Base-by-base conservation (phyloP, 805 yeast species). In the Starmerella vitae region DNA sequence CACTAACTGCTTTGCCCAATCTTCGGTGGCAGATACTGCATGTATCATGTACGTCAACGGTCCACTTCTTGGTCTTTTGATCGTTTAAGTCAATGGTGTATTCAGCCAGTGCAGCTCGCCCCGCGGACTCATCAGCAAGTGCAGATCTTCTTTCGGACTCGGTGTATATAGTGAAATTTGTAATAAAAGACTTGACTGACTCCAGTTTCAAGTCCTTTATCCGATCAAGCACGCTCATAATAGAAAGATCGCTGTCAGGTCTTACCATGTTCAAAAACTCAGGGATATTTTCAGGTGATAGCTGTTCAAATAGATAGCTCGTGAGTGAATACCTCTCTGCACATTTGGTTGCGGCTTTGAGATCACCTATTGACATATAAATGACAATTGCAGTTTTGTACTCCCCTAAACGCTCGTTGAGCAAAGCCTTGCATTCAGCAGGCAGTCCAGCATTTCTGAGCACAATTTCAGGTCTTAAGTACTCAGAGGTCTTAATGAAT, bases 311-410 rank as follows among this genome's bases (percentile, higher is more conserved):
- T 22, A 47, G 29, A 20, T 40, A 43, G 2, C 41, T 24, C 3
- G 38, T 32, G 3, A 14, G 13, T 9, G 20, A 6, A 20, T 67
- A 70, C 0, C 61, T 61, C 1, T 68, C 57, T 45, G 91, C 76
- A 50, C 80, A 80, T 3, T 59, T 53, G 43, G 78, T 67, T 0
- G 93, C 80, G n/a, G 63, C 60, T 17, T 58, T 58, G 34, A 71
- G 66, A 51, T 78, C 78, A 3, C 69, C 58, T 33, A 81, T 4
- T 12, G 30, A 56, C 35, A 70, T 73, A 20, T 75, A 64, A 2
- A 83, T 69, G 39, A 72, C 71, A 14, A 88, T 59, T 0, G 83
- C 76, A 36, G 72, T 68, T 9, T 67, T 65, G 52, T 81, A 82
- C 37, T 72, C 72, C 1, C 72, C 75, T 31, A 79, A 51, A 42